A percentile compares a stretch with the other conserved stretches of the same genome.
phyloP scores from a whole-genome alignment of 2,329 filamentous ascomycete genomes.

The Thielaviopsis populi region DNA sequence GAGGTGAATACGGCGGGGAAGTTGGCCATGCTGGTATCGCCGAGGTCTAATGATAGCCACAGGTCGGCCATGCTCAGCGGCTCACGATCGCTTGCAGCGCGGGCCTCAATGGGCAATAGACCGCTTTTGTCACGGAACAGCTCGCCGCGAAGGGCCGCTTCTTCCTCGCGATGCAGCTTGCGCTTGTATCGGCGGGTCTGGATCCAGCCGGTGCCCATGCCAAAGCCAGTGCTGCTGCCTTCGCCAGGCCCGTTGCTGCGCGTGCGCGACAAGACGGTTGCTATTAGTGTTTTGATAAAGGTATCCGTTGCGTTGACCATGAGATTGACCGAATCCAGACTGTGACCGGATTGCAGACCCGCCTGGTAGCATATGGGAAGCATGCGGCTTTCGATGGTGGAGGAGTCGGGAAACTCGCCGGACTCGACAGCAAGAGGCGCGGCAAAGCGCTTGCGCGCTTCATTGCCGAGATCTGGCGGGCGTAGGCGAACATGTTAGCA shows the following conservation, averaged over 20 bases:
- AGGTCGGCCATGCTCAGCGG: constrained; percentile 67
- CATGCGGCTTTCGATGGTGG: constrained; percentile 49
- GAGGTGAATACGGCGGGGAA: constrained; percentile 61
- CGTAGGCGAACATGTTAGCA: neutral
- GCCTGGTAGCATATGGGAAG: constrained; percentile 53
- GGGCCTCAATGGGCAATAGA: constrained; percentile 65
- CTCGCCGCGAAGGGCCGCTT: constrained; percentile 56
- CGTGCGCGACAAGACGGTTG: constrained; percentile 48
- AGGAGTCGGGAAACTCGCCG: constrained; percentile 53
- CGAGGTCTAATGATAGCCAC: constrained; percentile 57
- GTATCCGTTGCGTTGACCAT: constrained; percentile 51
- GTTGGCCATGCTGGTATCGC: constrained; percentile 59
- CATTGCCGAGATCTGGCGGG: constrained; percentile 44
- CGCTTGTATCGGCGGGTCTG: constrained; percentile 65
- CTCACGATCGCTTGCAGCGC: constrained; percentile 54
- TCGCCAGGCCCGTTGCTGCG: constrained; percentile 50
- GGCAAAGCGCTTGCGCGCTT: constrained; percentile 50
- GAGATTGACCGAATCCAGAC: constrained; percentile 44
- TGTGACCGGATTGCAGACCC: constrained; percentile 44
- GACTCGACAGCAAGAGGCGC: constrained; percentile 52
- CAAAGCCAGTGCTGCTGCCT: constrained; percentile 45
- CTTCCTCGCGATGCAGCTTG: constrained; percentile 63
- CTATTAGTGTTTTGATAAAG: constrained; percentile 51
- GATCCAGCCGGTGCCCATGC: constrained; percentile 53
- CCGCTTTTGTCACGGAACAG: constrained; percentile 60